Evolutionary conservation across 1,139 yeast genomes (phyloP).

Genomic region (Meyerozyma sp.): DNA sequence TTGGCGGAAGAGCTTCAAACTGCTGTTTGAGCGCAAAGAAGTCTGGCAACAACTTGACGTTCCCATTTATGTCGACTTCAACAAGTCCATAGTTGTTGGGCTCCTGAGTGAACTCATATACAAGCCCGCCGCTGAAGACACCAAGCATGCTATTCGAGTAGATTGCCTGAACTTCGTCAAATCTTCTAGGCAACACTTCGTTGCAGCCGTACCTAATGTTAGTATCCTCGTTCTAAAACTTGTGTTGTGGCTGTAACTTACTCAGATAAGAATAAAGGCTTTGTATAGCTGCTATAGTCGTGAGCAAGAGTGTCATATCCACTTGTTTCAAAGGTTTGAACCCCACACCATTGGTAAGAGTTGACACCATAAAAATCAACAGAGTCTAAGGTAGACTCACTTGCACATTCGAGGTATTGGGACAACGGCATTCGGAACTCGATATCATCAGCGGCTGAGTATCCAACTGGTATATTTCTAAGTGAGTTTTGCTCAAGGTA

Average conservation of each 20-base stretch:
- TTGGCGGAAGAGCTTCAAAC: constrained; percentile 29
- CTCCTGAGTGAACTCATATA: constrained; percentile 88
- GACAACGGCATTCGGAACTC: constrained; percentile 71
- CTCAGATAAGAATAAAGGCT: constrained; percentile 87
- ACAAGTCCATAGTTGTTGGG: constrained; percentile 87
- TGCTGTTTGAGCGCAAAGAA: constrained; percentile 47
- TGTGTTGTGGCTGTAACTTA: constrained; percentile 24
- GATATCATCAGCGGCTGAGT: constrained; percentile 93
- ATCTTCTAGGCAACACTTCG: constrained; percentile 69
- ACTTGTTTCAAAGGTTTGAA: constrained; percentile 71
- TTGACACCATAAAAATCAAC: constrained; percentile 95
- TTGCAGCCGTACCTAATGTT: constrained; percentile 65
- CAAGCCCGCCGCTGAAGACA: constrained; percentile 88
- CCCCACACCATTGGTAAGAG: constrained; percentile 97
- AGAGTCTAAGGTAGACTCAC: constrained; percentile 49
- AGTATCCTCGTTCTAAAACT: background rate
- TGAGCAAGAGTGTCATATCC: constrained; percentile 75
- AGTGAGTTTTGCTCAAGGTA: constrained; percentile 57
- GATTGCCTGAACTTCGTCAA: constrained; percentile 71
- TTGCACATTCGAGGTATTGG: constrained; percentile 72
- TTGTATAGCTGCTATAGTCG: constrained; percentile 61
- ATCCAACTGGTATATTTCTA: constrained; percentile 83
- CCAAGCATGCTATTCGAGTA: constrained; percentile 71
- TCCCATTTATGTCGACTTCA: constrained; percentile 47
- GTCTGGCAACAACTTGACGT: constrained; percentile 50